A percentile compares a stretch with the other conserved stretches of the same genome.
Conservation (phyloP, 2,329 filamentous ascomycete species). For the Botrytis porri region DNA sequence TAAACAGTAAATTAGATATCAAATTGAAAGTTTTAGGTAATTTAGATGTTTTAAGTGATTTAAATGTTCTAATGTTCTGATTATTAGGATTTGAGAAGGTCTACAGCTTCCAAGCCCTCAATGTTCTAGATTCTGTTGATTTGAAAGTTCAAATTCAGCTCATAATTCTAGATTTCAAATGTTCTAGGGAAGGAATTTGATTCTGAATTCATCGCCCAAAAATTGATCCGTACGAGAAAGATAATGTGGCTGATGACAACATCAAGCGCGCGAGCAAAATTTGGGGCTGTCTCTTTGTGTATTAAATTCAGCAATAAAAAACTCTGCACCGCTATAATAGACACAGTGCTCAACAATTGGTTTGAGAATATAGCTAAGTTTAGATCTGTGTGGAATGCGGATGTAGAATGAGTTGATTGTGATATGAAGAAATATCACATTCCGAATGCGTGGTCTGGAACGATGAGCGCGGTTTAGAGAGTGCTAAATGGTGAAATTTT, state of each 20-base stretch:
- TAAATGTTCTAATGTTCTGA: not conserved
- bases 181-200: not conserved
- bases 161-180: not conserved
- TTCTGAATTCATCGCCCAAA: not conserved
- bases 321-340: not conserved
- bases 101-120: not conserved
- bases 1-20: not conserved
- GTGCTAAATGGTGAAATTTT: not conserved
- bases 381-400: conserved; percentile 6
- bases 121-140: not conserved
- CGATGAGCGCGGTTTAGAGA: not conserved
- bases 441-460: not conserved
- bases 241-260: not conserved
- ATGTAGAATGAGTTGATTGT: not conserved
- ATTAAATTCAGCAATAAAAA: not conserved
- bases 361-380: not conserved
- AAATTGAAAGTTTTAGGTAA: not conserved
- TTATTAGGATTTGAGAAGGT: not conserved
- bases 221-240: not conserved
- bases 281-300: not conserved
- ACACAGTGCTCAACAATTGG: not conserved
- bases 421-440: not conserved
- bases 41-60: not conserved
- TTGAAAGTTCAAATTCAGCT: not conserved
- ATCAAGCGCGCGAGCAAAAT: not conserved